Base-by-base conservation (phyloP, 1,284 basidiomycete genomes). In the Pulchroboletus neoregius region DNA sequence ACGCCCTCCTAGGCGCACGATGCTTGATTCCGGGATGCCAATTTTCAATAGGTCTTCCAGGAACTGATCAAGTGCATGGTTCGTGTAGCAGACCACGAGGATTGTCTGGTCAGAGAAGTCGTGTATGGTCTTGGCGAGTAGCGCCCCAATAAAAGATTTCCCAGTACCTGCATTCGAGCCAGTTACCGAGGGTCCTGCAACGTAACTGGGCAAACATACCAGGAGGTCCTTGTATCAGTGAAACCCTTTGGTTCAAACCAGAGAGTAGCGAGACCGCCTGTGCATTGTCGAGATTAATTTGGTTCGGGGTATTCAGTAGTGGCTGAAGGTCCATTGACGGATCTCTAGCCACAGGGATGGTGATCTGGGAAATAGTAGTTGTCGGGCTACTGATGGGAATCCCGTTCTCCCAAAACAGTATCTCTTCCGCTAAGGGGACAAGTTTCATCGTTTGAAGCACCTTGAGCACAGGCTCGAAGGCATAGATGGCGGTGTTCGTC, bases 41-140 rank as follows among this genome's bases (percentile, higher is more conserved):
- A 80, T 78, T 35, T 76, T 69, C 5, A 84, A 53, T 0, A 84
- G 67, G 46, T 79, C 75, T 46, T 78, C 75, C 2, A 84, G 66
- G 44, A 84, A 80, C 48, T 82, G 77, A 50, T 84, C 81, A 0
- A 84, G 70, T 0, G 82, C 81, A 50, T 84, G 82, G 48, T 84
- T 84, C 1, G 82, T 84, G 49, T 75, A 84, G 54, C 81, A 83
- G 16, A 81, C 76, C 4, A 84, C 79, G 7, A 84, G 71, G 13
- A 84, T 79, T 3, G 56, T 76, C 45, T 72, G 63, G 0, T 55
- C 16, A 0, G 74, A 73, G 42, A 61, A 63, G 31, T 79, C 71
- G 40, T 82, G 71, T 4, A 83, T 56, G 5, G 70, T 60, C 52
- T 83, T 84, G 0, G 77, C 79, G 0, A 84, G 62, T 0, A 84